phyloP scores from a whole-genome alignment of 2,329 filamentous ascomycete species.

The Periconia sp. region DNA sequence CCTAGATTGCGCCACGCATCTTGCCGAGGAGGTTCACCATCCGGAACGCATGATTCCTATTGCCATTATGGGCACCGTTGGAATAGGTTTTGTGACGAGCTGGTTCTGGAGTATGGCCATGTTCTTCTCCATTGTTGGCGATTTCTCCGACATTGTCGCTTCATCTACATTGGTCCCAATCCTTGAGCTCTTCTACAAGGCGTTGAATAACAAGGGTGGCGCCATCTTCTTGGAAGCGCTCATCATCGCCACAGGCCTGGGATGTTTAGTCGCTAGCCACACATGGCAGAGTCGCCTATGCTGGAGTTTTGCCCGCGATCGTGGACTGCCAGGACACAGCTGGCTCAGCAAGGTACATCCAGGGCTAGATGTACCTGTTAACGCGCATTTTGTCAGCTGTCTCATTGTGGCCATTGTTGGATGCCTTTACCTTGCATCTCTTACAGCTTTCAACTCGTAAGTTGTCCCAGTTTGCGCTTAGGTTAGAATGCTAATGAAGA shows the following conservation, averaged over 20 bases:
- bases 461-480: conserved; percentile 6
- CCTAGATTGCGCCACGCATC: conserved; percentile 57
- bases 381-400: conserved; percentile 52
- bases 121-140: conserved; percentile 57
- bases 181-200: conserved; percentile 55
- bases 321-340: conserved; percentile 53
- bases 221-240: conserved; percentile 55
- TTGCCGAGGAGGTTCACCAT: conserved; percentile 57
- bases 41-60: conserved; percentile 58
- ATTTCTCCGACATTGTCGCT: conserved; percentile 49
- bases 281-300: conserved; percentile 59
- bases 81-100: conserved; percentile 57
- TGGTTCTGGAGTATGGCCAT: conserved; percentile 57
- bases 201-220: conserved; percentile 49
- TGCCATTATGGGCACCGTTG: conserved; percentile 57
- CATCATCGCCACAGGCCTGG: conserved; percentile 56
- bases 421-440: conserved; percentile 52
- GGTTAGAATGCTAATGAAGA: conserved; percentile 2
- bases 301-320: conserved; percentile 61
- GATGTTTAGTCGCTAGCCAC: conserved; percentile 55
- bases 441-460: conserved; percentile 51
- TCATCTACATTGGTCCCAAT: conserved; percentile 55
- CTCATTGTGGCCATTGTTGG: conserved; percentile 55
- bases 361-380: conserved; percentile 52
- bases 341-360: conserved; percentile 50